These are phyloP conservation scores for Allium fistulosum DNA, from an alignment of 106 monocot genomes.

Conservation along the genomic window DNA sequence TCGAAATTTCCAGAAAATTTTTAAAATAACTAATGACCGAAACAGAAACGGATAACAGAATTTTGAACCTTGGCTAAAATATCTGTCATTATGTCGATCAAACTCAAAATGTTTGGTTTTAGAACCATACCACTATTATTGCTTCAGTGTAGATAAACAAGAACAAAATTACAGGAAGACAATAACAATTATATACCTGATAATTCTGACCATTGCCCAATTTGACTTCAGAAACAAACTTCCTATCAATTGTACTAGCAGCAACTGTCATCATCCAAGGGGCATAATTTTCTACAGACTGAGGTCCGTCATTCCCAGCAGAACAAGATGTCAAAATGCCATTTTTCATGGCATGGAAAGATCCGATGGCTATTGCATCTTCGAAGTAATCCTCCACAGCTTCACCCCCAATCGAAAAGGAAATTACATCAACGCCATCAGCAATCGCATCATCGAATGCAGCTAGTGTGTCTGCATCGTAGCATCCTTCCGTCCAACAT, in stretches of 20 bases:
- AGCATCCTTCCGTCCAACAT: constrained; percentile 16
- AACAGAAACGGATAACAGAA: too few relatives aligned
- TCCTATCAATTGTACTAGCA: constrained; percentile 17
- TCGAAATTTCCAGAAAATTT: too few relatives aligned
- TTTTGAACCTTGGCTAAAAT: not conserved
- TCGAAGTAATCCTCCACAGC: constrained; percentile 9
- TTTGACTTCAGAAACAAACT: not conserved
- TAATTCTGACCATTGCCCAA: constrained; percentile 12
- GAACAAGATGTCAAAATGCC: constrained; percentile 20
- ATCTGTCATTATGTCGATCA: not conserved
- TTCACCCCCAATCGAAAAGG: constrained; percentile 18
- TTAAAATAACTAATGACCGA: too few relatives aligned
- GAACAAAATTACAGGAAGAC: not conserved
- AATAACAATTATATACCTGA: not conserved
- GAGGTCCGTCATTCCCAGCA: constrained; percentile 24
- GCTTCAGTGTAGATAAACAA: not conserved
- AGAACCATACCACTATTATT: not conserved
- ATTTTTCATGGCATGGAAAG: constrained; percentile 33
- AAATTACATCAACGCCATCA: constrained; percentile 41
- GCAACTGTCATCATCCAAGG: constrained; percentile 25
- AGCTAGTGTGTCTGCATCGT: constrained; percentile 19
- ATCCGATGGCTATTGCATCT: constrained; percentile 22
- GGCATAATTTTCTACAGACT: constrained; percentile 6
- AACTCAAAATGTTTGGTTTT: not conserved
- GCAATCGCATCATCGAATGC: constrained; percentile 26